phyloP scores from a whole-genome alignment of 2,329 filamentous ascomycete genomes.

The Calonectria henricotiae region DNA sequence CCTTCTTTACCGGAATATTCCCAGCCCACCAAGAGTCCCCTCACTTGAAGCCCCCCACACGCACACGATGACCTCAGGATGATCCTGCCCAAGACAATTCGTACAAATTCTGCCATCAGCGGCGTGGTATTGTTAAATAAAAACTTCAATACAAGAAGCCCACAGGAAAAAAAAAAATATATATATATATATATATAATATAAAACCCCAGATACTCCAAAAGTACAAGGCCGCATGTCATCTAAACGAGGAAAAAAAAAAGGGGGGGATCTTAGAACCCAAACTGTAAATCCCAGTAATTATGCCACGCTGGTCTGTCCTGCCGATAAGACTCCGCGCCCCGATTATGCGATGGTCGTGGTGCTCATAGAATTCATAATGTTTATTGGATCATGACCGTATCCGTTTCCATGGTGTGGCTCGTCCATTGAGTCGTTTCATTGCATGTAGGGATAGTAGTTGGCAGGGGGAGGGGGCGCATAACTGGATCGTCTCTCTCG shows the following conservation, averaged over 20 bases:
- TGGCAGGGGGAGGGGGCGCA: constrained; percentile 47
- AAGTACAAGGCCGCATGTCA: constrained; percentile 41
- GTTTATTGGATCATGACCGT: constrained; percentile 41
- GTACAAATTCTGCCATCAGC: constrained; percentile 44
- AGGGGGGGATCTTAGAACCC: constrained; percentile 45
- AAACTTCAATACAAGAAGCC: constrained; percentile 45
- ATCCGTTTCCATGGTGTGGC: constrained; percentile 37
- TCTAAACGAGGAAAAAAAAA: constrained; percentile 46
- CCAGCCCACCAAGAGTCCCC: constrained; percentile 15
- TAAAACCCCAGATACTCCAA: constrained; percentile 49
- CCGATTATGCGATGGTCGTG: constrained; percentile 52
- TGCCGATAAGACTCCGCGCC: constrained; percentile 51
- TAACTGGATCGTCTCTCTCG: constrained; percentile 48
- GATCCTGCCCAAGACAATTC: constrained; percentile 7
- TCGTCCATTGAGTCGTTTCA: constrained; percentile 31
- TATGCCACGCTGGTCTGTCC: constrained; percentile 47
- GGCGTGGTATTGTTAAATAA: constrained; percentile 50
- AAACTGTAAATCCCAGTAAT: constrained; percentile 48
- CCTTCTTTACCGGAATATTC: constrained; percentile 9
- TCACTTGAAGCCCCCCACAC: constrained; percentile 11
- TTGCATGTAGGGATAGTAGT: constrained; percentile 44
- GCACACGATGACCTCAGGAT: constrained; percentile 25
- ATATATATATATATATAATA: constrained; percentile 7
- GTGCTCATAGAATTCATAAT: constrained; percentile 53
- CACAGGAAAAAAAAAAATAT: constrained; percentile 33